phyloP scores from a whole-genome alignment of 805 yeast genomes.

The Hanseniaspora guilliermondii region DNA sequence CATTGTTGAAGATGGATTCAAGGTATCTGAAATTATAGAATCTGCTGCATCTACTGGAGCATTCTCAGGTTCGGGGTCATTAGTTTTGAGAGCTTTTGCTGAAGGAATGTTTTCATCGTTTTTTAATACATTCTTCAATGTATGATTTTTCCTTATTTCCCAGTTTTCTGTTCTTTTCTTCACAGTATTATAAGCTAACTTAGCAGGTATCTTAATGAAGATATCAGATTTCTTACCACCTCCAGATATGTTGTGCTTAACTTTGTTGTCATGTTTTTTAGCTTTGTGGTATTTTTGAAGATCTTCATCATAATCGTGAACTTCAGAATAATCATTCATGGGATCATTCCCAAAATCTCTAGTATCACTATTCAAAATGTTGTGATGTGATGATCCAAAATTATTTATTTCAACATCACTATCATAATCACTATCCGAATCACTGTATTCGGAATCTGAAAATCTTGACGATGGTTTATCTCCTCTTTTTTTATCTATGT shows the following conservation, averaged over 20 bases:
- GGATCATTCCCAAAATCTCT: neutral
- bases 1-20: neutral
- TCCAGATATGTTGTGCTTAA: neutral
- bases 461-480: neutral
- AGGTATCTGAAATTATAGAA: neutral
- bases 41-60: neutral
- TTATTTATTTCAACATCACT: neutral
- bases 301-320: neutral
- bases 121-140: neutral
- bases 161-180: constrained; percentile 5
- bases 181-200: constrained; percentile 2
- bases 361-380: neutral
- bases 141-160: constrained; percentile 4
- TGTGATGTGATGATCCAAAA: neutral
- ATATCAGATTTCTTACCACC: constrained; percentile 1
- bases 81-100: too few species aligned
- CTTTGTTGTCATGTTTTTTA: neutral
- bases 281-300: neutral
- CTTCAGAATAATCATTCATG: neutral
- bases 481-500: neutral
- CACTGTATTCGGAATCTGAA: neutral
- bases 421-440: neutral
- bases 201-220: constrained; percentile 7
- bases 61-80: neutral
- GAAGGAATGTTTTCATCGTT: neutral